Evolutionary conservation across 164 flowering plant species (phyloP), one percentile per base, ranked within the genome.

Genomic region (Vitis labrusca): DNA sequence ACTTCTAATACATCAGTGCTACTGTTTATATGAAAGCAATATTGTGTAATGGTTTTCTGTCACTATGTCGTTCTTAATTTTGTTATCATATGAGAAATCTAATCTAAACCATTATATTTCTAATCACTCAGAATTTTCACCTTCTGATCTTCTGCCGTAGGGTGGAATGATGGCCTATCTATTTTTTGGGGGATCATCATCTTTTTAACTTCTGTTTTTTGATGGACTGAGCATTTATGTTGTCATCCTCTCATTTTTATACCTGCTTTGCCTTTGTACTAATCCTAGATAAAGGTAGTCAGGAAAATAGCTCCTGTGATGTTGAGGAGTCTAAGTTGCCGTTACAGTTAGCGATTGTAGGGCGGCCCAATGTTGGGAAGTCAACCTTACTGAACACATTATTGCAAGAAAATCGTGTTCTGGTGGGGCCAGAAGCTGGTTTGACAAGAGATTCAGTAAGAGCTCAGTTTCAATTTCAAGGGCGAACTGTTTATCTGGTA

Each of bases 321-420:
- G 81, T 30, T 61, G 27, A 84, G 69, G 98, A 89, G 65, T 77
- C 82, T 60, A 86, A 90, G 81, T 60, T 87, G 73, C 95, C 95
- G 63, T 71, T 95, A 69, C 98, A 95, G 81, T 71, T 95, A 74
- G 98, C 99, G 55, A 88, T 93, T 75, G 97, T 95, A 12, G 99
- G 99, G 65, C 82, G 91, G 60, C 99, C 99, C 59, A 95, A 95
- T 84, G 99, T 95, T 60, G 98, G 99, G 59, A 95, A 93, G 81
- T 95, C 98, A 69, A 95, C 99, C 27, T 80, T 95, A 79, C 76
- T 95, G 65, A 95, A 95, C 78, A 77, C 96, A 44, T 65, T 95
- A 71, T 72, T 95, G 27, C 93, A 90, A 84, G 86, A 93, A 84
- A 83, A 93, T 37, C 99, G 98, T 64, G 99, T 95, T 67, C 65